phyloP scores from a whole-genome alignment of 2,329 filamentous ascomycete species.

The Hortaea sp. region DNA sequence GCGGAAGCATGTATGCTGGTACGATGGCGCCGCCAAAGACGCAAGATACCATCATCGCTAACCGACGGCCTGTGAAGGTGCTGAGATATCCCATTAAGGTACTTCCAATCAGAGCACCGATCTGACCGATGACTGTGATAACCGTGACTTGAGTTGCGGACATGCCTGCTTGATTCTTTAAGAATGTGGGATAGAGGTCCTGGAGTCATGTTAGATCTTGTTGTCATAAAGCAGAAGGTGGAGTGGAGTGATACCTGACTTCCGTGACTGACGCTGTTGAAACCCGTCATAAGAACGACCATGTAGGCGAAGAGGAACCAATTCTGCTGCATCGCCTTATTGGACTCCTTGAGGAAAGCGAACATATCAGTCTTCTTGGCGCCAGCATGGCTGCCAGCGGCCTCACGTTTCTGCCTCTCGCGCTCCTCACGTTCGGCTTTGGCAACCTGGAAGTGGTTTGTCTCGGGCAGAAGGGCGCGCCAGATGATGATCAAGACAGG shows the following conservation, averaged over 20 bases:
- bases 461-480: conserved; percentile 16
- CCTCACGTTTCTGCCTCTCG: conserved; percentile 4
- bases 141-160: conserved; percentile 24
- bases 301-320: conserved; percentile 30
- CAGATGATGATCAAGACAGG: conserved; percentile 26
- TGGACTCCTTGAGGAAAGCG: conserved; percentile 13
- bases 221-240: background rate
- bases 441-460: conserved; percentile 16
- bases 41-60: conserved; percentile 29
- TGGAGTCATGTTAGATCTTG: background rate
- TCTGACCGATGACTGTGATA: conserved; percentile 25
- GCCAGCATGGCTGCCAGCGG: background rate
- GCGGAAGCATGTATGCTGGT: conserved; percentile 25
- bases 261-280: conserved; percentile 15
- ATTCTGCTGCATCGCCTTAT: conserved; percentile 18
- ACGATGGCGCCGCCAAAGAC: conserved; percentile 27
- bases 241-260: conserved; percentile 14
- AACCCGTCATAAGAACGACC: conserved; percentile 11
- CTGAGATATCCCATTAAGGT: conserved; percentile 28
- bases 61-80: conserved; percentile 26
- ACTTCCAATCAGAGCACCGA: conserved; percentile 27
- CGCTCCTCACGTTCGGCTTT: conserved; percentile 16
- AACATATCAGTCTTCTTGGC: conserved; percentile 4
- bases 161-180: conserved; percentile 28
- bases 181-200: conserved; percentile 29